Conservation (phyloP, 2,329 filamentous ascomycete species). For the Colletotrichum sp. region DNA sequence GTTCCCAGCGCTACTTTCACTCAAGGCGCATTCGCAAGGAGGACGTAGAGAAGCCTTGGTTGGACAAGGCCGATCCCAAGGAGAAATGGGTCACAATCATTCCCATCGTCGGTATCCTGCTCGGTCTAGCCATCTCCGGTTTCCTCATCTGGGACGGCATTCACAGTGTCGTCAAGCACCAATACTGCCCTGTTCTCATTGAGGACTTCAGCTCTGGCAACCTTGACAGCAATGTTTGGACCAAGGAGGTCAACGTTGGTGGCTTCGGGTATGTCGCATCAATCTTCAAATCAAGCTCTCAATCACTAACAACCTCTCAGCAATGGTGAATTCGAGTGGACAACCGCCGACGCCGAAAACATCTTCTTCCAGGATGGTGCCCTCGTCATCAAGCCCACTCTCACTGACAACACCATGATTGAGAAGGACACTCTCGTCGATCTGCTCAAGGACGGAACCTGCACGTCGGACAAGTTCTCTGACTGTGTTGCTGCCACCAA, state of each 20-base stretch:
- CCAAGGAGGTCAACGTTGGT: conserved; percentile 75
- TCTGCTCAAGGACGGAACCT: conserved; percentile 68
- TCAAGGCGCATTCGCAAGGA: conserved; percentile 76
- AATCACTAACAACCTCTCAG: conserved; percentile 40
- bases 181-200: conserved; percentile 71
- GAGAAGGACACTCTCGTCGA: conserved; percentile 72
- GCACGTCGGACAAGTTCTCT: conserved; percentile 63
- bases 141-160: conserved; percentile 80
- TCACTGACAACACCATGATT: conserved; percentile 72
- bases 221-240: conserved; percentile 69
- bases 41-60: conserved; percentile 79
- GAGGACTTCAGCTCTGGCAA: conserved; percentile 67
- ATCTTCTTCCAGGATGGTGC: conserved; percentile 73
- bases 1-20: conserved; percentile 68
- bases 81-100: conserved; percentile 90
- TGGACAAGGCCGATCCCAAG: conserved; percentile 73
- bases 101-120: conserved; percentile 71
- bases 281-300: neutral
- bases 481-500: conserved; percentile 76
- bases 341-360: conserved; percentile 75
- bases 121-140: conserved; percentile 72
- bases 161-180: conserved; percentile 73
- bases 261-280: conserved; percentile 70
- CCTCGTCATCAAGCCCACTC: conserved; percentile 78
- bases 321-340: conserved; percentile 83